These are phyloP conservation scores for Kokia cookei DNA, from an alignment of 441 rosid genomes.

Conservation along the genomic window DNA sequence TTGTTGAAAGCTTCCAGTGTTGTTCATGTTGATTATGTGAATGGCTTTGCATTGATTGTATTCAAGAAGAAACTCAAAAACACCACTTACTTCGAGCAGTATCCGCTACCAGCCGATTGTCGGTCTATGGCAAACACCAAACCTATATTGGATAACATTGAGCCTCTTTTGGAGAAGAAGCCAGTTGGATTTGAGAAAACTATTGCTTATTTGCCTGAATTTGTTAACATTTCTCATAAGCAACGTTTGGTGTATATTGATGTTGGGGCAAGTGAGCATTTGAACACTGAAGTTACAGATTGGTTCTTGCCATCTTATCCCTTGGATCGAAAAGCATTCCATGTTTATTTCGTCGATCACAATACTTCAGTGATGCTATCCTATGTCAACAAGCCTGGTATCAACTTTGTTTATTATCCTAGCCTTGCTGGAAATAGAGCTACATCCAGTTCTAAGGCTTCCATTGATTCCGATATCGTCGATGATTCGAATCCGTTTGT, in stretches of 20 bases:
- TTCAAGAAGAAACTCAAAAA: slow-evolving; percentile 45
- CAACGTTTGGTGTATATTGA: slow-evolving; percentile 48
- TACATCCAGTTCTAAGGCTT: slow-evolving; percentile 8
- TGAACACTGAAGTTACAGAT: slow-evolving; percentile 28
- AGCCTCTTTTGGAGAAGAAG: slow-evolving; percentile 44
- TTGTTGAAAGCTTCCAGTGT: slow-evolving; percentile 51
- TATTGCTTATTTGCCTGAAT: slow-evolving; percentile 50
- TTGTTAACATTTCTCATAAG: slow-evolving; percentile 31
- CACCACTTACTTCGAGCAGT: slow-evolving; percentile 29
- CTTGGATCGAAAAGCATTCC: slow-evolving; percentile 43
- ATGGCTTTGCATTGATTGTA: slow-evolving; percentile 48
- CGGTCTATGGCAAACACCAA: slow-evolving; percentile 31
- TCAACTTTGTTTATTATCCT: slow-evolving; percentile 68
- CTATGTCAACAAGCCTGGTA: slow-evolving; percentile 53
- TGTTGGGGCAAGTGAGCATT: slow-evolving; percentile 52
- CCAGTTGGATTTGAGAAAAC: slow-evolving; percentile 29
- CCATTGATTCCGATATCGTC: neutral
- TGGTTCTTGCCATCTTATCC: slow-evolving; percentile 73
- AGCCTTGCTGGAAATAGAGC: slow-evolving; percentile 40
- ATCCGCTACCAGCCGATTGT: slow-evolving; percentile 46
- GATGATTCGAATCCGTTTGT: slow-evolving; percentile 44
- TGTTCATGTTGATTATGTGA: slow-evolving; percentile 45
- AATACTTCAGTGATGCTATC: slow-evolving; percentile 66
- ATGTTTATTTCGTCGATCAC: slow-evolving; percentile 63
- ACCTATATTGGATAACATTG: slow-evolving; percentile 40